Base-by-base conservation (phyloP, 768 basidiomycete species). In the Hygrocybe coccinea region DNA sequence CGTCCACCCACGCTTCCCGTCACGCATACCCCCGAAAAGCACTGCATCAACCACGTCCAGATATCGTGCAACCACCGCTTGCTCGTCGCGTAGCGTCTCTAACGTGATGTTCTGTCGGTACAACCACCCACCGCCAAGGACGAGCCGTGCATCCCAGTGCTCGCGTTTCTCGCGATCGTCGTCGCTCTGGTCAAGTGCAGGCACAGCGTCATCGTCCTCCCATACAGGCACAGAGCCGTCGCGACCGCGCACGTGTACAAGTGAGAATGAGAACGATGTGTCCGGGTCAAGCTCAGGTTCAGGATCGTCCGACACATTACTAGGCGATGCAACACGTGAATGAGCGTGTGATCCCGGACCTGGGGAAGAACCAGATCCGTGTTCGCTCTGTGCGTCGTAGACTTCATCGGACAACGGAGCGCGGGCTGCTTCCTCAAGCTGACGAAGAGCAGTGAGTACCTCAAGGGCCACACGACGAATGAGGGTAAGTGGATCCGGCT, bases 391-490 rank as follows among this genome's bases (percentile, higher is more conserved):
- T 8, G 79, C 85, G 63, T 91, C 89, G 62, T 90, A 91, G n/a
- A 82, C 87, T 43, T 90, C 88, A 65, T 92, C 88, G 15, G 78
- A 81, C 6, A 91, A 74, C 4, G 91, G 87, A 3, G 94, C 67
- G 2, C 95, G 80, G 37, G 81, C 82, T 8, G 72, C 71, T 65
- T 94, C 91, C 67, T 97, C 95, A 17, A 97, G 71, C 29, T 83
- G 84, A 36, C 91, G 80, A 39, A 98, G 79, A 37, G 83, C 76
- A 5, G 86, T 79, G 29, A 98, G 80, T 0, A 97, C 89, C 57
- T 94, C 93, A 51, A 97, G 71, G 1, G 92, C 91, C 1, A 85
- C 80, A 50, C 81, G 81, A 21, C 95, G 79, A 52, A 97, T 84
- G 47, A 82, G 73, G 1, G 80, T 77, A 15, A 91, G 71, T 1